These are phyloP conservation scores for Escallonia rubra DNA, from an alignment of 129 eudicot genomes.

Conservation along the genomic window DNA sequence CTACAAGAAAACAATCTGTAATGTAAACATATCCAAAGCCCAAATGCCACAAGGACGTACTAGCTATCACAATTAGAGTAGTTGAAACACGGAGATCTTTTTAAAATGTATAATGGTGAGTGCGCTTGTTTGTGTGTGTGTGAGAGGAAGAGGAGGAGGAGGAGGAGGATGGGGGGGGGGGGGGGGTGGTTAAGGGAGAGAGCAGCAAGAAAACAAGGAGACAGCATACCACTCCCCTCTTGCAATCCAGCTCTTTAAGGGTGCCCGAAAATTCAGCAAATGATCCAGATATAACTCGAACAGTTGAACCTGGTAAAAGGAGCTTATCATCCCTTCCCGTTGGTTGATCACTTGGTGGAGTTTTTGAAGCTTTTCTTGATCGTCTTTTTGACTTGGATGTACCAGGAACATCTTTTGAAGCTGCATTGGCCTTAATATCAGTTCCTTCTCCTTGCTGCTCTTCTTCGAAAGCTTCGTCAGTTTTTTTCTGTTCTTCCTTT, in stretches of 20 bases:
- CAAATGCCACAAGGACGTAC: background rate
- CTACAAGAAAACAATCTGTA: slow-evolving; percentile 34
- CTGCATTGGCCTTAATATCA: slow-evolving; percentile 12
- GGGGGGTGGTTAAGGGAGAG: background rate
- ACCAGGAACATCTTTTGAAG: slow-evolving; percentile 8
- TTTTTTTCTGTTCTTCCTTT: slow-evolving; percentile 81
- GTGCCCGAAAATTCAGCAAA: slow-evolving; percentile 84
- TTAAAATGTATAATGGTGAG: background rate
- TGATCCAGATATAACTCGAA: slow-evolving; percentile 65
- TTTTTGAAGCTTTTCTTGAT: slow-evolving; percentile 38
- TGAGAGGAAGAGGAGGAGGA: background rate
- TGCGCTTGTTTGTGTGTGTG: too few species aligned
- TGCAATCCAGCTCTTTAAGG: slow-evolving; percentile 61
- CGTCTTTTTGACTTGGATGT: slow-evolving; percentile 34
- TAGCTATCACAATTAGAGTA: background rate
- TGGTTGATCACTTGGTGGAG: slow-evolving; percentile 14
- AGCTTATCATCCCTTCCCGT: slow-evolving; percentile 8
- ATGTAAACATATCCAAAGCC: too few species aligned
- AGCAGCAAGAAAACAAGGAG: background rate
- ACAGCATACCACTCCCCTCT: slow-evolving; percentile 57
- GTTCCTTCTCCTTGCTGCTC: slow-evolving; percentile 33
- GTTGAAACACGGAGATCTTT: background rate
- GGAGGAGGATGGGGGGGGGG: too few species aligned
- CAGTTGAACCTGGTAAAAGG: slow-evolving; percentile 45
- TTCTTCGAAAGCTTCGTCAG: slow-evolving; percentile 74